A percentile compares a stretch with the other conserved stretches of the same genome.
Conservation (phyloP, 306 rosid species). For the Corylus americana region DNA sequence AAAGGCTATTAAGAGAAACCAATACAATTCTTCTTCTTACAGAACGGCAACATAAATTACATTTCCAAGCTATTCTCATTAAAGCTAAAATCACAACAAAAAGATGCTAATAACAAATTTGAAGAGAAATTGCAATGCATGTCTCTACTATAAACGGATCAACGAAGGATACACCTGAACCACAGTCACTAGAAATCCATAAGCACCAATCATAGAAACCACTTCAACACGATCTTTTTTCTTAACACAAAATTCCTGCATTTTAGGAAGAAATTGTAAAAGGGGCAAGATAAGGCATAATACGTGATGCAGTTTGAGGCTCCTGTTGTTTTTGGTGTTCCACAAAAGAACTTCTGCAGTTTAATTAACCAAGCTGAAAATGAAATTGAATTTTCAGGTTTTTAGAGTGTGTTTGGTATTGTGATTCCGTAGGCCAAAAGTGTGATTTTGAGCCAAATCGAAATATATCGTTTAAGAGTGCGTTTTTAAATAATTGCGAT, state of each 20-base stretch:
- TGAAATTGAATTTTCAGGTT: not conserved
- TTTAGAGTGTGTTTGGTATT: no score
- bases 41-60: not conserved
- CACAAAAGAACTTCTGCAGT: not conserved
- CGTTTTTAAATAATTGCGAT: no score
- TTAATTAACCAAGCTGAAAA: not conserved
- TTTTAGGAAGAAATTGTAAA: constrained; percentile 17
- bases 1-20: constrained; percentile 31
- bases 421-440: no score
- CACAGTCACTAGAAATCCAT: constrained; percentile 47
- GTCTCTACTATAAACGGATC: not conserved
- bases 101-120: not conserved
- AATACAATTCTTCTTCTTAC: not conserved
- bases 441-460: no score
- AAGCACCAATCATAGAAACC: constrained; percentile 60
- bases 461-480: no score
- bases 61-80: not conserved
- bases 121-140: not conserved
- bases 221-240: constrained; percentile 60
- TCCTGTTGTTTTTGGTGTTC: not conserved
- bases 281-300: not conserved
- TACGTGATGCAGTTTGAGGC: not conserved
- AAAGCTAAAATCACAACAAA: not conserved
- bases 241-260: constrained; percentile 74
- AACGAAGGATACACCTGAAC: constrained; percentile 60